Evolutionary conservation across 495 filamentous ascomycete species (phyloP).

Genomic region (Aspergillus ostianus): DNA sequence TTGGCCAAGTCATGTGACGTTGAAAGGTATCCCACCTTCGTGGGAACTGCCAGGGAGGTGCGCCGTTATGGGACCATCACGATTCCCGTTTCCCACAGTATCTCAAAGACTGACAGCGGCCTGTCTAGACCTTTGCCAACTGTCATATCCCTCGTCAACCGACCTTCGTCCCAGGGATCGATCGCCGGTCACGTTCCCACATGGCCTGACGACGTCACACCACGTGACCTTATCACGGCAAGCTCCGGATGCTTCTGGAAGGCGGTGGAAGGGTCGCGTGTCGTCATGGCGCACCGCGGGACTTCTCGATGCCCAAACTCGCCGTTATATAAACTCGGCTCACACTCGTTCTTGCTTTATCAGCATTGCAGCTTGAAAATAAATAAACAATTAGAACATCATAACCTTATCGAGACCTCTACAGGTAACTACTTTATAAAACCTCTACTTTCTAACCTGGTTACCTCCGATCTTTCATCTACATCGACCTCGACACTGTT

Average conservation of each 20-base stretch:
- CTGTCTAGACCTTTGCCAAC: neutral
- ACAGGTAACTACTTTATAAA: neutral
- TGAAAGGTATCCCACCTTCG: neutral
- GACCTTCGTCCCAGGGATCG: neutral
- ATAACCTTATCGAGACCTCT: neutral
- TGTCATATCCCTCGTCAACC: neutral
- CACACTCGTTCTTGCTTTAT: constrained; percentile 3
- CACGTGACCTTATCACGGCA: neutral
- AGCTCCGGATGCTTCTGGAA: constrained; percentile 35
- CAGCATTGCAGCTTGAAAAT: neutral
- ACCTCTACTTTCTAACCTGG: neutral
- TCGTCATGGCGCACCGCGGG: constrained; percentile 30
- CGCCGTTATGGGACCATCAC: neutral
- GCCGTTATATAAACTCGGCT: constrained; percentile 28
- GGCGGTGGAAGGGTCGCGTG: constrained; percentile 39
- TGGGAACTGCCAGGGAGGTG: neutral
- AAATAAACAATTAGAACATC: neutral
- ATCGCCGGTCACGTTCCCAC: neutral
- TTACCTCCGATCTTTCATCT: neutral
- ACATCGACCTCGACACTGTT: neutral
- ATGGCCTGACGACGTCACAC: neutral
- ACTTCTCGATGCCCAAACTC: constrained; percentile 21
- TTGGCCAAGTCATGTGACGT: neutral
- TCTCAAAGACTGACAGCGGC: neutral
- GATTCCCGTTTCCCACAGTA: neutral